These are phyloP conservation scores for Oehlia diaphana DNA, from an alignment of 192 early-diverging fungal species.

Conservation along the genomic window DNA sequence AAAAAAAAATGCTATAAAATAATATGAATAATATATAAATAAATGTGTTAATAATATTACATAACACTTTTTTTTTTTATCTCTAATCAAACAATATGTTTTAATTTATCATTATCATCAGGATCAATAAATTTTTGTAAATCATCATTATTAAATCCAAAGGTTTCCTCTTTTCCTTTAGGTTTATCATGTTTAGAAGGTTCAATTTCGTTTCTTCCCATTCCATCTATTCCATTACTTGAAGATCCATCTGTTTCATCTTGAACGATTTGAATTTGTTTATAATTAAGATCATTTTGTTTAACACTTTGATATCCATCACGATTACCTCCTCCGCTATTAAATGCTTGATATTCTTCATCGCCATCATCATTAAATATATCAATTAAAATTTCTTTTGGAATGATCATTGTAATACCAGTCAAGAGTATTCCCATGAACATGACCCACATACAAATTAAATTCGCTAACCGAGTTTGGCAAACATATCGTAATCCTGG, in stretches of 20 bases:
- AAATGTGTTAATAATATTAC: not conserved
- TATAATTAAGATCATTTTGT: not conserved
- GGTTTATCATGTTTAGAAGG: not conserved
- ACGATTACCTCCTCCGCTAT: not conserved
- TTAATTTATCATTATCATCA: not conserved
- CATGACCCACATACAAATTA: constrained; percentile 3
- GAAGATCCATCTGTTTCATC: not conserved
- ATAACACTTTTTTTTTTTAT: not conserved
- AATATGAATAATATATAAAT: too few relatives aligned
- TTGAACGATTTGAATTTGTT: not conserved
- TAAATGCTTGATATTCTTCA: not conserved
- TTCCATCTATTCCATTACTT: not conserved
- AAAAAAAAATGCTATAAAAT: too few relatives aligned
- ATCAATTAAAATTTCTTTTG: not conserved
- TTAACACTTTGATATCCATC: not conserved
- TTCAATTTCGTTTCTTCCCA: not conserved
- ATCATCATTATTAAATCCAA: not conserved
- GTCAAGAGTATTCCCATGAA: not conserved
- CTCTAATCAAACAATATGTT: not conserved
- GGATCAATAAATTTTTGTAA: not conserved
- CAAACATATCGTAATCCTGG: not conserved
- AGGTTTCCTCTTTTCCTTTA: not conserved
- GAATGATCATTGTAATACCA: not conserved
- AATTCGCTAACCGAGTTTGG: constrained; percentile 11
- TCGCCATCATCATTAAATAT: not conserved